phyloP scores from a whole-genome alignment of 495 filamentous ascomycete genomes.

The Annulohypoxylon stygium region DNA sequence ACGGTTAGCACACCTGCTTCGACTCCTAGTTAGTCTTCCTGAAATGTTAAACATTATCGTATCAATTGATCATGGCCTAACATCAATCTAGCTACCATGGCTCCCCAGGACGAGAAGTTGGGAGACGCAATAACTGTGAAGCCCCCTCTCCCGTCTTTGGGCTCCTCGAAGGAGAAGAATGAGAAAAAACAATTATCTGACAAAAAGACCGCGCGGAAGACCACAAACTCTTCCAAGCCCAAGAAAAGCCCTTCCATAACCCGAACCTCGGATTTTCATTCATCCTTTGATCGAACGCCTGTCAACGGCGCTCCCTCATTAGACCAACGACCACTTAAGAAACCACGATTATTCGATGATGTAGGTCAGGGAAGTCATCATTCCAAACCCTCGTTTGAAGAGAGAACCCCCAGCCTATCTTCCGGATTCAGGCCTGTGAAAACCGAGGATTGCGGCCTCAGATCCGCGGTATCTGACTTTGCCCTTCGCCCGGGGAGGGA shows the following conservation, averaged over 20 bases:
- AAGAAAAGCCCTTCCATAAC: neutral
- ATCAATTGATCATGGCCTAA: constrained; percentile 1
- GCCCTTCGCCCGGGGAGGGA: constrained; percentile 47
- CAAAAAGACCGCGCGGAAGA: constrained; percentile 46
- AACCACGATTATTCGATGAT: constrained; percentile 27
- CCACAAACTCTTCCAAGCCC: constrained; percentile 18
- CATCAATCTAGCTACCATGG: constrained; percentile 11
- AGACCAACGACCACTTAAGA: constrained; percentile 35
- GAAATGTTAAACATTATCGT: neutral
- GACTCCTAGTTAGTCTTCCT: constrained; percentile 2
- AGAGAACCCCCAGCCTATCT: constrained; percentile 19
- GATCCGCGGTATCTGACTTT: constrained; percentile 45
- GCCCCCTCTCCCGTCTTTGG: neutral
- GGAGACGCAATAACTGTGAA: constrained; percentile 45
- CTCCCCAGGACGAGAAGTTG: constrained; percentile 17
- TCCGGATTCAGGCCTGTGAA: constrained; percentile 13
- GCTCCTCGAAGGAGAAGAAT: constrained; percentile 33
- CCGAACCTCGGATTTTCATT: constrained; percentile 8
- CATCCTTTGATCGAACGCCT: constrained; percentile 18
- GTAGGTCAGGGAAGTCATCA: neutral
- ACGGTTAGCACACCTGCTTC: neutral
- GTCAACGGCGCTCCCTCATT: constrained; percentile 12
- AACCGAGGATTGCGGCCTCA: constrained; percentile 25
- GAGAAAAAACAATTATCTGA: constrained; percentile 45
- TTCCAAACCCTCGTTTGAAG: constrained; percentile 21